Conservation (phyloP, 306 rosid species). For the Vigna hirtella region DNA sequence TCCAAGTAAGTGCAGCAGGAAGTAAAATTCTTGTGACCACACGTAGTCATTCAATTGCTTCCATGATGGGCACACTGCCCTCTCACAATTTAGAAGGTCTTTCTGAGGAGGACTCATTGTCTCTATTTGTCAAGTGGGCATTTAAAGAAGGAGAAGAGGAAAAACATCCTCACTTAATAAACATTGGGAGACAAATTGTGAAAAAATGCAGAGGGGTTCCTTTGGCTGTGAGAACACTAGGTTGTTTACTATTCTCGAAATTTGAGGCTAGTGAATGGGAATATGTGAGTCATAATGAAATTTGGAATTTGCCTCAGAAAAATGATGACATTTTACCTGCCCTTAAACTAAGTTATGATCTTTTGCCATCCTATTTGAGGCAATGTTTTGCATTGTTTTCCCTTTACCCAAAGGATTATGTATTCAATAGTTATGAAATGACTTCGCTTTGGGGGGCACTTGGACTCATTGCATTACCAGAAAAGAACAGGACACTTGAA, state of each 20-base stretch:
- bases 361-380: slow-evolving; percentile 43
- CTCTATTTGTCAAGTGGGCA: slow-evolving; percentile 47
- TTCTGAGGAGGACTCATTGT: not conserved
- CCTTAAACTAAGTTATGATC: slow-evolving; percentile 48
- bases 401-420: slow-evolving; percentile 3
- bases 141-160: not conserved
- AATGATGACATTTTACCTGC: no score
- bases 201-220: no score
- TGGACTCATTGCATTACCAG: slow-evolving; percentile 38
- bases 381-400: slow-evolving; percentile 49
- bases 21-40: not conserved
- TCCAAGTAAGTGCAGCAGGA: no score
- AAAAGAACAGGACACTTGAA: not conserved
- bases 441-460: slow-evolving; percentile 36
- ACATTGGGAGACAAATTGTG: no score
- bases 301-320: no score
- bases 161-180: no score
- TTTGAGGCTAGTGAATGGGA: no score
- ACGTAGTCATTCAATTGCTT: not conserved
- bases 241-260: not conserved
- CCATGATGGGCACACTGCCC: slow-evolving; percentile 27
- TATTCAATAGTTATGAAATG: fast-evolving
- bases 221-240: slow-evolving; percentile 48
- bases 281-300: no score
- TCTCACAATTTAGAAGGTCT: not conserved